Conservation (phyloP, 192 early-diverging fungal species). For the Spinellus fusiger region DNA sequence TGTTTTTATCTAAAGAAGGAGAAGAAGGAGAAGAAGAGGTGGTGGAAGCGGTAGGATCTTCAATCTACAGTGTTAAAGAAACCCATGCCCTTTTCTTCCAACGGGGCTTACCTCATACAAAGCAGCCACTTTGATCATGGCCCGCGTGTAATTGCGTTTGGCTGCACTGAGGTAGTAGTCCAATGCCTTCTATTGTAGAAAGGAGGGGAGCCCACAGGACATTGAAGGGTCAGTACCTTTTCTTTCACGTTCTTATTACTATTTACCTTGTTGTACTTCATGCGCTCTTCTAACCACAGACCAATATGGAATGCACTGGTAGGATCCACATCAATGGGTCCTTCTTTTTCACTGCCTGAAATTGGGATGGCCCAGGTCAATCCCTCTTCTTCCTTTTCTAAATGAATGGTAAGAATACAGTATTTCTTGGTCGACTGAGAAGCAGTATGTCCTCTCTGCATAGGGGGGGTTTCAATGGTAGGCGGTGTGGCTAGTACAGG, state of each 20-base stretch:
- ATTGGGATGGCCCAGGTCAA: constrained; percentile 27
- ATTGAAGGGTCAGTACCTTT: not conserved
- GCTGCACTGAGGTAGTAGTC: constrained; percentile 24
- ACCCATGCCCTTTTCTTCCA: not conserved
- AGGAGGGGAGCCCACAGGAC: not conserved
- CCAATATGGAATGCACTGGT: constrained; percentile 31
- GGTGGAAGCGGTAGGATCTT: no score
- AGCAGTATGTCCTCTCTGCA: not conserved
- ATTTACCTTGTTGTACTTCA: constrained; percentile 24
- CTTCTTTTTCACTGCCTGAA: constrained; percentile 2
- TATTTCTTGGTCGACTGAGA: constrained; percentile 10
- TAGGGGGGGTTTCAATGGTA: constrained; percentile 1
- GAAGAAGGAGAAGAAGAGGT: no score
- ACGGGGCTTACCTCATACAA: constrained; percentile 29
- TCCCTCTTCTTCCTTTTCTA: constrained; percentile 29
- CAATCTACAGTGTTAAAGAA: not conserved
- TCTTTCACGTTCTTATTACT: not conserved
- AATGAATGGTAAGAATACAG: constrained; percentile 28
- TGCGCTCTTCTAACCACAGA: constrained; percentile 26
- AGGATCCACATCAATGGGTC: constrained; percentile 22
- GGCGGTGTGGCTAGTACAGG: constrained; percentile 20
- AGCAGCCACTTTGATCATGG: constrained; percentile 32
- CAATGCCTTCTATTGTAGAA: constrained; percentile 16
- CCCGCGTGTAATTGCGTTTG: constrained; percentile 22
- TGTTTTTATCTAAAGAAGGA: constrained; percentile 2